Evolutionary conservation across 305 asterid species (phyloP).

Genomic region (Fraxinus velutina): DNA sequence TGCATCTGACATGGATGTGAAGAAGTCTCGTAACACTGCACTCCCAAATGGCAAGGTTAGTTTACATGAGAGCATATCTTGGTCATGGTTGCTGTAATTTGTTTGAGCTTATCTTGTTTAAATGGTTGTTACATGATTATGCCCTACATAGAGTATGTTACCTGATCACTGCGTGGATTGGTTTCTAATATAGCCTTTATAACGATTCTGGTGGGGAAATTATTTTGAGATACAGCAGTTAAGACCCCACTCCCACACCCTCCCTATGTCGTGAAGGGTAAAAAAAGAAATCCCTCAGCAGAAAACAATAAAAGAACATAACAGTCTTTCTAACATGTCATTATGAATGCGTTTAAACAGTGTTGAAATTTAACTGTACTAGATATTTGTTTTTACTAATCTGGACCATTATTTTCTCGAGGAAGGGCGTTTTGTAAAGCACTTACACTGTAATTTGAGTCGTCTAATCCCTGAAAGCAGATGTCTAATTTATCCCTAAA

Average conservation of each 20-base stretch:
- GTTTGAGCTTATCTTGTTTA: neutral
- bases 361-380: neutral
- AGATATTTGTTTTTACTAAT: neutral
- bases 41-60: slow-evolving; percentile 39
- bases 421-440: neutral
- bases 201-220: neutral
- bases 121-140: neutral
- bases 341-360: neutral
- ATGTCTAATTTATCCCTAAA: neutral
- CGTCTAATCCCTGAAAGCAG: neutral
- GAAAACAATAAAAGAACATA: neutral
- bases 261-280: neutral
- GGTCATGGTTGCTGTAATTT: neutral
- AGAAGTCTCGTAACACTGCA: slow-evolving; percentile 29
- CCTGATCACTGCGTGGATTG: neutral
- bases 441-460: neutral
- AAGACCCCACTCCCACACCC: neutral
- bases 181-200: neutral
- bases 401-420: neutral
- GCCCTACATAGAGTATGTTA: neutral
- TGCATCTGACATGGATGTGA: slow-evolving; percentile 24
- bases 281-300: neutral
- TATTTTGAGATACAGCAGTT: neutral
- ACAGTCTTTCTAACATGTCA: neutral
- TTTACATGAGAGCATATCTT: neutral